These are phyloP conservation scores for Porphyridium purpureum DNA, from an alignment of 23 red algal species.

Conservation along the genomic window DNA sequence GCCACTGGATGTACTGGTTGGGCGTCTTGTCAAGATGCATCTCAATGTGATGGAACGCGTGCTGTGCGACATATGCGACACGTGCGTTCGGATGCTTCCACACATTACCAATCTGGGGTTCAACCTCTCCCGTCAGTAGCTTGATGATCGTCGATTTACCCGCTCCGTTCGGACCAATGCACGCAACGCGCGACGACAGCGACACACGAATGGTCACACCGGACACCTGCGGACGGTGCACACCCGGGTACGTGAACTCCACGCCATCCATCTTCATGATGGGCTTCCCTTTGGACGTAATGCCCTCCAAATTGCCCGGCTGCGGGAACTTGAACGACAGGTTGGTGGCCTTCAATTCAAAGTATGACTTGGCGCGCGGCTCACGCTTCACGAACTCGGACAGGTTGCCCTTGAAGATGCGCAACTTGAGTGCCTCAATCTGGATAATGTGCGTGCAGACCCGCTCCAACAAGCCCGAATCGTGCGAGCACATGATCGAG, in stretches of 20 bases:
- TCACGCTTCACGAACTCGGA: conserved; percentile 78
- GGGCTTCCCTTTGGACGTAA: conserved; percentile 72
- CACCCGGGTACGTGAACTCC: conserved; percentile 58
- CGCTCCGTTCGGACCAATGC: conserved; percentile 90
- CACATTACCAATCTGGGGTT: conserved; percentile 53
- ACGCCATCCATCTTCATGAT: conserved; percentile 94
- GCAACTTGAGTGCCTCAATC: conserved; percentile 64
- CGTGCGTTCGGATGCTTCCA: conserved; percentile 89
- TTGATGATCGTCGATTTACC: conserved; percentile 97
- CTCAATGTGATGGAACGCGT: conserved; percentile 89
- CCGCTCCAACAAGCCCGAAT: conserved; percentile 60
- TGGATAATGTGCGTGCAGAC: conserved; percentile 86
- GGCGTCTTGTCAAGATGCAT: conserved; percentile 65
- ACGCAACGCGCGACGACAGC: conserved; percentile 73
- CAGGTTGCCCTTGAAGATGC: conserved; percentile 76
- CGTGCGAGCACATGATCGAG: conserved; percentile 79
- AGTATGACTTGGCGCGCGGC: conserved; percentile 67
- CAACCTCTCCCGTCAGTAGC: conserved; percentile 74
- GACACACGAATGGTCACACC: conserved; percentile 62
- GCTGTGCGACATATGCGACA: conserved; percentile 87
- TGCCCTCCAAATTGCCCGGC: conserved; percentile 56
- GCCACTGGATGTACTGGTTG: conserved; percentile 82
- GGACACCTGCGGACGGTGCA: conserved; percentile 40
- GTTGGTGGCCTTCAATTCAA: conserved; percentile 56
- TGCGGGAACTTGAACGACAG: conserved; percentile 59